These are phyloP conservation scores for Fusarium musae DNA, from an alignment of 2,329 filamentous ascomycete species.

Conservation along the genomic window DNA sequence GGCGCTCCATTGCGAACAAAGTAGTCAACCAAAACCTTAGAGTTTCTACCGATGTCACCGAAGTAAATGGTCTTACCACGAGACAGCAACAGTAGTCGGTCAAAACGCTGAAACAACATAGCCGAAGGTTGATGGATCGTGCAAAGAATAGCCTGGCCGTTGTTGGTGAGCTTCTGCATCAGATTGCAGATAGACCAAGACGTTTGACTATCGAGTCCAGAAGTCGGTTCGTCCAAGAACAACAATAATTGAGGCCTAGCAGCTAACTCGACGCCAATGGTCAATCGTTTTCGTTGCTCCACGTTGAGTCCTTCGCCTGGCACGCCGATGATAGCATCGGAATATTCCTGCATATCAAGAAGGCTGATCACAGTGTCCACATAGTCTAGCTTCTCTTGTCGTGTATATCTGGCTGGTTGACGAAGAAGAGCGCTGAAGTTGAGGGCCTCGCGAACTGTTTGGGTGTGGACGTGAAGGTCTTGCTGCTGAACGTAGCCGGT, in stretches of 20 bases:
- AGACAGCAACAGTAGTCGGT: slow-evolving; percentile 68
- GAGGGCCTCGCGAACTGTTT: slow-evolving; percentile 85
- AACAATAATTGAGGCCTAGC: slow-evolving; percentile 65
- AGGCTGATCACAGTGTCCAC: slow-evolving; percentile 79
- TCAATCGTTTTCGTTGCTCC: slow-evolving; percentile 68
- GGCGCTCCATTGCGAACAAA: slow-evolving; percentile 71
- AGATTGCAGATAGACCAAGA: slow-evolving; percentile 70
- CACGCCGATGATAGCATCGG: slow-evolving; percentile 70
- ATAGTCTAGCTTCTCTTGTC: slow-evolving; percentile 80
- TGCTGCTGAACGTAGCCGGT: slow-evolving; percentile 91
- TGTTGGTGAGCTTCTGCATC: slow-evolving; percentile 66
- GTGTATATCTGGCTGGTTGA: slow-evolving; percentile 75
- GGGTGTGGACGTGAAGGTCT: slow-evolving; percentile 82
- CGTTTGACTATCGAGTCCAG: slow-evolving; percentile 69
- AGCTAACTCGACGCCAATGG: slow-evolving; percentile 66
- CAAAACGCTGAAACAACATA: slow-evolving; percentile 62
- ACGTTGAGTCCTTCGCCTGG: slow-evolving; percentile 68
- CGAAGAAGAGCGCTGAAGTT: slow-evolving; percentile 84
- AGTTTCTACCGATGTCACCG: slow-evolving; percentile 69
- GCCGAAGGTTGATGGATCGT: slow-evolving; percentile 64
- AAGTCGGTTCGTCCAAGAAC: slow-evolving; percentile 68
- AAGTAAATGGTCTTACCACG: slow-evolving; percentile 74
- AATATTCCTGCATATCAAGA: slow-evolving; percentile 71
- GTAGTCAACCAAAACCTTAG: slow-evolving; percentile 64
- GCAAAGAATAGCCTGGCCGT: slow-evolving; percentile 60